phyloP scores from a whole-genome alignment of 106 monocot species.

The Ottelia alismoides region DNA sequence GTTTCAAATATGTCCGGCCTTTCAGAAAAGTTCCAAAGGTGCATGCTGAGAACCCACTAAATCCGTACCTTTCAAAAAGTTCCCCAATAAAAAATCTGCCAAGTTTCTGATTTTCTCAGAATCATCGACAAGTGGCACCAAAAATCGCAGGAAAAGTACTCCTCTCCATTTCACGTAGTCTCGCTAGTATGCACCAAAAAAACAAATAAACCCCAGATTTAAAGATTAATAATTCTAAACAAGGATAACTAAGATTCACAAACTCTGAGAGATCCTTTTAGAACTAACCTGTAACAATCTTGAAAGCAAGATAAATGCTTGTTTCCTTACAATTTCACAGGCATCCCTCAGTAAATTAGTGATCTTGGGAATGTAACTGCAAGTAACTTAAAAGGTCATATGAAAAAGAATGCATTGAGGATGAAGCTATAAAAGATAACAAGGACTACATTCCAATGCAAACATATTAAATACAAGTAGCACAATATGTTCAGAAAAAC shows the following conservation, averaged over 20 bases:
- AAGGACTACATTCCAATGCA: no score
- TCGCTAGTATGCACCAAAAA: slow-evolving; percentile 31
- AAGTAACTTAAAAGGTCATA: no score
- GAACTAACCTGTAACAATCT: slow-evolving; percentile 69
- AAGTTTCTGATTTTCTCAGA: slow-evolving; percentile 80
- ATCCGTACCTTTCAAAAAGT: slow-evolving; percentile 67
- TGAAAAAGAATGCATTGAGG: no score
- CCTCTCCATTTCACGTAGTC: slow-evolving; percentile 99
- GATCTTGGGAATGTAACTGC: slow-evolving; percentile 85
- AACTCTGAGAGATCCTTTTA: neutral
- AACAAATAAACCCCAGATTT: neutral
- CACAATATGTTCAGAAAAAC: no score
- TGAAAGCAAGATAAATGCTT: slow-evolving; percentile 91
- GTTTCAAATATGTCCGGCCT: neutral
- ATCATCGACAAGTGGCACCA: slow-evolving; percentile 82
- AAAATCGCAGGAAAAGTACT: slow-evolving; percentile 84
- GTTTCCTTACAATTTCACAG: slow-evolving; percentile 89
- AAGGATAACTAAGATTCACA: neutral
- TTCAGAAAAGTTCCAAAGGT: no score
- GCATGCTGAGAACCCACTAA: no score
- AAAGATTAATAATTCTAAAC: neutral
- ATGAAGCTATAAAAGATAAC: no score
- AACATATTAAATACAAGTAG: no score
- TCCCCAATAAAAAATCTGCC: slow-evolving; percentile 80
- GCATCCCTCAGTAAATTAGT: slow-evolving; percentile 73